Conservation (phyloP, 106 monocot genomes). For the Dactylorhiza incarnata region DNA sequence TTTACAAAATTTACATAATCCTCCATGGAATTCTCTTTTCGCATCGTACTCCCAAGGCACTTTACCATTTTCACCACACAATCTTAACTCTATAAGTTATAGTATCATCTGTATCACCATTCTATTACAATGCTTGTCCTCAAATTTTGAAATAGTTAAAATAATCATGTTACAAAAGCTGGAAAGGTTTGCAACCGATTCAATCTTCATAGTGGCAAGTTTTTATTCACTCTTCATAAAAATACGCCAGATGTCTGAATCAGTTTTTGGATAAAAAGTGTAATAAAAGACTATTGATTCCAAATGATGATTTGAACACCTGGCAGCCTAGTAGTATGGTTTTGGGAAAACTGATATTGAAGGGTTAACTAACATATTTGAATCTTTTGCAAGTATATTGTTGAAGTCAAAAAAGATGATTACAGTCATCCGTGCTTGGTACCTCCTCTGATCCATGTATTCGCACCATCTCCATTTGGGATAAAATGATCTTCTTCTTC, state of each 20-base stretch:
- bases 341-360: not conserved
- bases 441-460: constrained; percentile 97
- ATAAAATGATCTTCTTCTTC: constrained; percentile 93
- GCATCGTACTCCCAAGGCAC: too few species aligned
- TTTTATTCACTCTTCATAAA: not conserved
- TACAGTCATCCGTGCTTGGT: not conserved
- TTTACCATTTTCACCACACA: too few species aligned
- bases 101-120: too few species aligned
- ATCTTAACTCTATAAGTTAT: too few species aligned
- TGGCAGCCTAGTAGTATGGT: not conserved
- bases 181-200: not conserved
- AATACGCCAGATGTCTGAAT: not conserved
- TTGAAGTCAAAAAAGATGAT: not conserved
- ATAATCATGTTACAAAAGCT: not conserved
- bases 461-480: constrained; percentile 87
- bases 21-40: too few species aligned
- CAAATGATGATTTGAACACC: not conserved
- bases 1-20: too few species aligned
- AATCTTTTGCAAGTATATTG: not conserved
- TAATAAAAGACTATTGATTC: not conserved
- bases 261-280: not conserved
- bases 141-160: not conserved
- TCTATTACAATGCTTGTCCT: not conserved
- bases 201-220: not conserved
- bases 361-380: not conserved